These are phyloP conservation scores for Populus deltoides DNA, from an alignment of 345 rosid genomes.

Conservation along the genomic window DNA sequence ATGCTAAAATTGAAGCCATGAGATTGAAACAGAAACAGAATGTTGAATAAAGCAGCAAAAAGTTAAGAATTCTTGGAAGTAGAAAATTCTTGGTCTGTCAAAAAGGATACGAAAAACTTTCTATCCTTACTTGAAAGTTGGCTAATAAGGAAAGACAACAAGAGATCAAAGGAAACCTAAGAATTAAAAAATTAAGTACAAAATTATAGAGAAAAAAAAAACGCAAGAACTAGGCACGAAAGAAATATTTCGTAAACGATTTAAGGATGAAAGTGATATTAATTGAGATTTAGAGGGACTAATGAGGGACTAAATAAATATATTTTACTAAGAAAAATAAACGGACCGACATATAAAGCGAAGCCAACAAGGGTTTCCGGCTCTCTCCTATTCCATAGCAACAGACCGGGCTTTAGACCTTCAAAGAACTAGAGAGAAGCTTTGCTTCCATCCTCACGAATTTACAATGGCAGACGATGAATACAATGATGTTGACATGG, in stretches of 20 bases:
- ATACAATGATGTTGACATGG: conserved; percentile 60
- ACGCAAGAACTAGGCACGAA: not conserved
- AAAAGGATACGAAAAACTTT: no score
- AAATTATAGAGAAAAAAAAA: not conserved
- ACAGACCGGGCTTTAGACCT: not conserved
- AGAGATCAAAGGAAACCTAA: not conserved
- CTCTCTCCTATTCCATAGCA: not conserved
- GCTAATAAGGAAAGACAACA: no score
- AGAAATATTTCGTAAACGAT: not conserved
- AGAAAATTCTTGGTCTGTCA: no score
- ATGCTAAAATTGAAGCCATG: no score
- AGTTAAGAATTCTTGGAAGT: no score
- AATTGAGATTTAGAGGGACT: not conserved
- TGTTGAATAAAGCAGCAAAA: no score
- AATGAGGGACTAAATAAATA: not conserved
- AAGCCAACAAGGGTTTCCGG: not conserved
- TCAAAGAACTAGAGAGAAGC: not conserved
- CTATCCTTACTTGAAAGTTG: no score
- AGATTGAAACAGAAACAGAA: no score
- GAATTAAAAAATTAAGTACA: not conserved
- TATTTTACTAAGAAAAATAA: not conserved
- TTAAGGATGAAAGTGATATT: not conserved
- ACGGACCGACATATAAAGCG: not conserved
- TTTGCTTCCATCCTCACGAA: not conserved
- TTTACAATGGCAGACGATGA: conserved; percentile 73